Percentiles rank a stretch among this genome's conserved stretches.
Conservation (phyloP, 371 early-diverging fungal species). For the Syncephalastrum monosporum region DNA sequence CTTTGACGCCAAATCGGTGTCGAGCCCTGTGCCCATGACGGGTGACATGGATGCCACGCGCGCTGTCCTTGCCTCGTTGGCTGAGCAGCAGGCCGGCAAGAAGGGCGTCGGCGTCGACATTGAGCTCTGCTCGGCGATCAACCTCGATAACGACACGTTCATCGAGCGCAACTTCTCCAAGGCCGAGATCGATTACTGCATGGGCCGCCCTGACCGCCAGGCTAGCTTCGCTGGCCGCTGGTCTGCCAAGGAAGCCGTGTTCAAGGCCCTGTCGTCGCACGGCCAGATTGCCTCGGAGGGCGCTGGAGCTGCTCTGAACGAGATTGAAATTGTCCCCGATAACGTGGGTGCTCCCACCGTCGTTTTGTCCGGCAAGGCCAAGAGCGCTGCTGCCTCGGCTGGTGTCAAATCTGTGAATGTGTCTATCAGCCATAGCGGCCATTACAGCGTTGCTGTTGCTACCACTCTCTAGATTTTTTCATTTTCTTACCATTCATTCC, state of each 20-base stretch:
- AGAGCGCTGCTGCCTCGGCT: slow-evolving; percentile 65
- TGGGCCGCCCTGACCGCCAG: slow-evolving; percentile 71
- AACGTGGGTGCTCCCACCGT: slow-evolving; percentile 88
- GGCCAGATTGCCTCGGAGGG: slow-evolving; percentile 76
- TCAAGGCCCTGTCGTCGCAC: slow-evolving; percentile 88
- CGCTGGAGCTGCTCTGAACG: slow-evolving; percentile 84
- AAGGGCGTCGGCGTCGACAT: slow-evolving; percentile 92
- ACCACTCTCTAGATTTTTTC: slow-evolving; percentile 46
- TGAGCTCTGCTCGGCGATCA: slow-evolving; percentile 81
- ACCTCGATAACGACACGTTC: slow-evolving; percentile 81
- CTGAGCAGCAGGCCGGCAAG: slow-evolving; percentile 59
- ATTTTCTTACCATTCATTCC: slow-evolving; percentile 3
- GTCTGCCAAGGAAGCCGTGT: slow-evolving; percentile 96
- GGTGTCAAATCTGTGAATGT: slow-evolving; percentile 82
- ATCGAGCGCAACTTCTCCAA: slow-evolving; percentile 90
- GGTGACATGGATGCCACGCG: slow-evolving; percentile 65
- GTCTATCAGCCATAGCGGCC: slow-evolving; percentile 92
- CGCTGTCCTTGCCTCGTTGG: slow-evolving; percentile 54
- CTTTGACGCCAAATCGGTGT: slow-evolving; percentile 60
- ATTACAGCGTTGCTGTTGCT: slow-evolving; percentile 90
- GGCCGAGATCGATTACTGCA: slow-evolving; percentile 83
- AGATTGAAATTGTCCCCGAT: slow-evolving; percentile 81
- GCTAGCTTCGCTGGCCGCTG: slow-evolving; percentile 93
- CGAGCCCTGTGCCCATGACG: slow-evolving; percentile 28
- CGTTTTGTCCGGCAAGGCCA: slow-evolving; percentile 83